phyloP scores from a whole-genome alignment of 192 early-diverging fungal species.

The Paraglomus occultum region DNA sequence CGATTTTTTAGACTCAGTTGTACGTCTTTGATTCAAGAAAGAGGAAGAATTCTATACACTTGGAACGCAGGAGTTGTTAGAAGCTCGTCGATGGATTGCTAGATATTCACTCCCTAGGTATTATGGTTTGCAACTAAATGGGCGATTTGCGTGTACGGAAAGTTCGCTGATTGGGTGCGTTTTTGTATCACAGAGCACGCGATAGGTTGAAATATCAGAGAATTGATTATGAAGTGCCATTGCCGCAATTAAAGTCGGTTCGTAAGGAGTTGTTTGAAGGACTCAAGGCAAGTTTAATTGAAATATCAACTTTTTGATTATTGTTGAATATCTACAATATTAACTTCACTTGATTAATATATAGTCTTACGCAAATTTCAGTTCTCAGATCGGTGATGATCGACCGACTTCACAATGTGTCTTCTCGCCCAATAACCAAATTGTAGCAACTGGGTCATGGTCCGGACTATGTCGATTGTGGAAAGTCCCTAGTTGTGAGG shows the following conservation, averaged over 20 bases:
- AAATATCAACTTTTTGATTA: background rate
- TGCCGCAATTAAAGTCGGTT: slow-evolving; percentile 65
- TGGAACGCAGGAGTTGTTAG: slow-evolving; percentile 66
- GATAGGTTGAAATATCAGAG: slow-evolving; percentile 60
- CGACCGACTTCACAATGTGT: slow-evolving; percentile 74
- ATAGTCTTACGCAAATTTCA: slow-evolving; percentile 62
- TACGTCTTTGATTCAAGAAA: slow-evolving; percentile 27
- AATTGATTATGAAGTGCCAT: slow-evolving; percentile 61
- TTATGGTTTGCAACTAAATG: background rate
- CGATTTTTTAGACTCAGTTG: slow-evolving; percentile 8
- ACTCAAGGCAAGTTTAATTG: slow-evolving; percentile 55
- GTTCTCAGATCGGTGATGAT: slow-evolving; percentile 88
- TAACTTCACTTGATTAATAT: background rate
- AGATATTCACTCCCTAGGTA: slow-evolving; percentile 69
- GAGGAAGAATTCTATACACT: slow-evolving; percentile 83
- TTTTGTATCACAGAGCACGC: slow-evolving; percentile 50
- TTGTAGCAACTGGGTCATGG: slow-evolving; percentile 82
- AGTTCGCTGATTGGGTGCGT: background rate
- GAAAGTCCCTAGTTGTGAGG: slow-evolving; percentile 73
- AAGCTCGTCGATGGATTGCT: slow-evolving; percentile 69
- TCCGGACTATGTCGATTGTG: slow-evolving; percentile 85
- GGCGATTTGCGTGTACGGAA: background rate
- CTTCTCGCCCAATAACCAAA: slow-evolving; percentile 78
- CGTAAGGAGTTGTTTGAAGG: slow-evolving; percentile 70
- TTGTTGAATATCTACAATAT: background rate